Conservation (phyloP, 2,329 filamentous ascomycete genomes). For the Fonsecaea pedrosoi region DNA sequence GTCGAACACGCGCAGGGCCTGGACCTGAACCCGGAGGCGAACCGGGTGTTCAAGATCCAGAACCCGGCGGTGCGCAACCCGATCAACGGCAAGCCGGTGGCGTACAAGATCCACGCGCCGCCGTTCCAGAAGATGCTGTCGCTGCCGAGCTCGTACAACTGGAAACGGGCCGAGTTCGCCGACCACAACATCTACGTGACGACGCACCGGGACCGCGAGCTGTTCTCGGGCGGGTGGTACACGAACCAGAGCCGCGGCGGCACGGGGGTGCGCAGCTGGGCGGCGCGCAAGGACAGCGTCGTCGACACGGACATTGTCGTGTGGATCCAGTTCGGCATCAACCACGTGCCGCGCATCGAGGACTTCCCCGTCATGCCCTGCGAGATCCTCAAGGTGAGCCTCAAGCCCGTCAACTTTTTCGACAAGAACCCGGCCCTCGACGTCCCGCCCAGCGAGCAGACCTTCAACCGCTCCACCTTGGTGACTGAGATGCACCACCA, state of each 20-base stretch:
- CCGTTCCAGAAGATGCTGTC: slow-evolving; percentile 66
- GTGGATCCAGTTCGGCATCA: slow-evolving; percentile 66
- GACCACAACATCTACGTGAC: slow-evolving; percentile 64
- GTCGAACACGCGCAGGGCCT: slow-evolving; percentile 56
- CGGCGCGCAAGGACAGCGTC: slow-evolving; percentile 52
- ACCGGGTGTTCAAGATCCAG: slow-evolving; percentile 65
- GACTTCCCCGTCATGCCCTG: slow-evolving; percentile 74
- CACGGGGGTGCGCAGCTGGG: slow-evolving; percentile 61
- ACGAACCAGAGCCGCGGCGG: slow-evolving; percentile 64
- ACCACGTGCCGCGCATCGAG: slow-evolving; percentile 69
- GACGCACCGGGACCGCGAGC: slow-evolving; percentile 59
- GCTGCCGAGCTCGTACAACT: slow-evolving; percentile 55
- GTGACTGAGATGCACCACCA: slow-evolving; percentile 34
- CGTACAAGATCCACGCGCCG: slow-evolving; percentile 63
- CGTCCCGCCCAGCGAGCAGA: slow-evolving; percentile 52
- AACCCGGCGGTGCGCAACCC: slow-evolving; percentile 60
- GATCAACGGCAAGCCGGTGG: slow-evolving; percentile 61
- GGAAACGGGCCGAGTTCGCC: slow-evolving; percentile 61
- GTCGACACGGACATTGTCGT: slow-evolving; percentile 61
- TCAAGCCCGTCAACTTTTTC: slow-evolving; percentile 61
- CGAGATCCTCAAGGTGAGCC: slow-evolving; percentile 58
- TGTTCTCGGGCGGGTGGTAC: slow-evolving; percentile 62
- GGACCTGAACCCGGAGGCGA: slow-evolving; percentile 55
- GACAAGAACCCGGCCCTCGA: slow-evolving; percentile 59
- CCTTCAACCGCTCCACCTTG: slow-evolving; percentile 48